Evolutionary conservation across 371 early-diverging fungal genomes (phyloP).

Genomic region (Apophysomyces variabilis): DNA sequence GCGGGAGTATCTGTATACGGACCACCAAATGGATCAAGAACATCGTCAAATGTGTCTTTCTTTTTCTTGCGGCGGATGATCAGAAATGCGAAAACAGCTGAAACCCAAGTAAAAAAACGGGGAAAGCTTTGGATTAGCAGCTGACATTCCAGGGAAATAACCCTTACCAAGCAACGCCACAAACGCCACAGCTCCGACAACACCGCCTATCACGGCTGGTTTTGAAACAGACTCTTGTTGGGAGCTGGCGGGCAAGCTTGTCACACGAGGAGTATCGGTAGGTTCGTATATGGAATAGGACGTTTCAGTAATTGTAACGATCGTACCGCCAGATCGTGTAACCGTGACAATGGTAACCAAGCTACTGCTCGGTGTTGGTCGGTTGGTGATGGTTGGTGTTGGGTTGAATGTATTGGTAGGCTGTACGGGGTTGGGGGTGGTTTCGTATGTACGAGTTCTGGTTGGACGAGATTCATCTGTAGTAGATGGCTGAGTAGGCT

Average conservation of each 20-base stretch:
- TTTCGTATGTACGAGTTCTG: not conserved
- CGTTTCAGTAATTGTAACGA: not conserved
- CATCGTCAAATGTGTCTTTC: not conserved
- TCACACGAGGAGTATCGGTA: not conserved
- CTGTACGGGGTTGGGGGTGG: not conserved
- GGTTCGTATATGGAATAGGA: slow-evolving; percentile 2
- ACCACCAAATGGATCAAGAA: slow-evolving; percentile 2
- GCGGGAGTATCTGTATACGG: not conserved
- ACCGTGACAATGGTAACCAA: slow-evolving; percentile 11
- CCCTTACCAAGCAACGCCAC: slow-evolving; percentile 33
- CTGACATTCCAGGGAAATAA: not conserved
- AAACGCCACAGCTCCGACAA: slow-evolving; percentile 82
- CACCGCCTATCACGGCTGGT: slow-evolving; percentile 63
- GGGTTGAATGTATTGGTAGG: not conserved
- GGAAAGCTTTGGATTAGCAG: not conserved
- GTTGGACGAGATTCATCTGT: slow-evolving; percentile 4
- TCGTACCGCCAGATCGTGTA: not conserved
- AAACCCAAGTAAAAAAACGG: not conserved
- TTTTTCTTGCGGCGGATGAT: slow-evolving; percentile 17
- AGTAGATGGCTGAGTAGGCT: not conserved
- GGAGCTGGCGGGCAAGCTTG: slow-evolving; percentile 60
- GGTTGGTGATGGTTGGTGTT: not conserved
- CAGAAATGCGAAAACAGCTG: slow-evolving; percentile 18
- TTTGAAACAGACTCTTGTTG: slow-evolving; percentile 75
- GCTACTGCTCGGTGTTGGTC: not conserved